Evolutionary conservation across 179 eudicot genomes (phyloP).

Genomic region (Heliamphora pulchella): DNA sequence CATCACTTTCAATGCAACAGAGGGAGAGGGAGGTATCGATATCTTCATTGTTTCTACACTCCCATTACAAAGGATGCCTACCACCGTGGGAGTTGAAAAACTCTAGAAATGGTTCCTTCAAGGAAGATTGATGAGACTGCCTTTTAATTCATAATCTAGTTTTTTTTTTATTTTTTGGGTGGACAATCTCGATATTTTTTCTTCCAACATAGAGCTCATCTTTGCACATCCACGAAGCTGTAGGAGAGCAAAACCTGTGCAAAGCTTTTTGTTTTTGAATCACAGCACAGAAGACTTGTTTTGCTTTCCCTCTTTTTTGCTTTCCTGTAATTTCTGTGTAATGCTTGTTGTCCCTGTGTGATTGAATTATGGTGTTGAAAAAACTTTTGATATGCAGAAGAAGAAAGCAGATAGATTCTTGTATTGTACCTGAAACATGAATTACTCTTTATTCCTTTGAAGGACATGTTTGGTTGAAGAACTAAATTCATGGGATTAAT

Average conservation of each 20-base stretch:
- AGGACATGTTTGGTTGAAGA: too few relatives aligned
- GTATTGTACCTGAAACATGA: not conserved
- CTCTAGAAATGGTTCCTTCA: constrained; percentile 33
- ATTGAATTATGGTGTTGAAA: not conserved
- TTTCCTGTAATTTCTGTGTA: not conserved
- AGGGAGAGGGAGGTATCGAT: constrained; percentile 47
- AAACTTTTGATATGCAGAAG: not conserved
- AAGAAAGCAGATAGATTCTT: not conserved
- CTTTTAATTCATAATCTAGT: not conserved
- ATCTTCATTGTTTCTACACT: constrained; percentile 59
- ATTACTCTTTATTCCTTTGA: not conserved
- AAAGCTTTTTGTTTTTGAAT: not conserved
- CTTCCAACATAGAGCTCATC: not conserved
- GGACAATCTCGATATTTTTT: not conserved
- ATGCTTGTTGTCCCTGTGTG: not conserved
- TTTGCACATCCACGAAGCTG: not conserved
- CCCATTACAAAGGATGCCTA: constrained; percentile 58
- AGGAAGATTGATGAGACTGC: constrained; percentile 24
- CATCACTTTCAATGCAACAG: constrained; percentile 58
- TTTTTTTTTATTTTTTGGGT: not conserved
- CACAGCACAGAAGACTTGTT: not conserved
- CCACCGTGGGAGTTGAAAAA: constrained; percentile 47
- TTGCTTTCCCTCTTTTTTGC: not conserved
- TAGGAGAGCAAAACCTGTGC: not conserved
- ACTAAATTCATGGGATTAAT: too few relatives aligned